Percentiles rank a stretch among this genome's conserved stretches.
Evolutionary conservation across 1,284 basidiomycete species (phyloP).

Genomic region (Quambalaria eucalypti): DNA sequence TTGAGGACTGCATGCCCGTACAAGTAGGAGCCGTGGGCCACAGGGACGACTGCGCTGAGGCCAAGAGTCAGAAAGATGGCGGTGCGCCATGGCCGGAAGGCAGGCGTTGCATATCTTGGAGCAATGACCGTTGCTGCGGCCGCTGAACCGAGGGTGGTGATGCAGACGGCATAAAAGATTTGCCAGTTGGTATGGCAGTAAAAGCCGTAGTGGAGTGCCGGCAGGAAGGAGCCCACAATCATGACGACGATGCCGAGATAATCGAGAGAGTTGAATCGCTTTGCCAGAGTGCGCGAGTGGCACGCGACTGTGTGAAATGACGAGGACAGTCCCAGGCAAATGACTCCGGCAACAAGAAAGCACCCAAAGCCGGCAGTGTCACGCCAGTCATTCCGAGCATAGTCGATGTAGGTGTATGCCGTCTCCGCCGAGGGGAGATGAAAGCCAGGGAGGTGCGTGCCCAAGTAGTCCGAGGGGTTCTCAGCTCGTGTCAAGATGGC

Average conservation of each 20-base stretch:
- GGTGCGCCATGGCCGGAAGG: conserved; percentile 68
- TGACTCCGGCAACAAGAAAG: conserved; percentile 65
- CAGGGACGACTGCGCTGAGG: conserved; percentile 62
- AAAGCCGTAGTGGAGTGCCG: conserved; percentile 52
- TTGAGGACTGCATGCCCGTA: conserved; percentile 33
- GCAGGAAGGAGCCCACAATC: conserved; percentile 69
- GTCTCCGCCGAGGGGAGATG: background rate
- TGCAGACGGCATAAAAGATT: conserved; percentile 45
- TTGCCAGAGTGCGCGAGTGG: conserved; percentile 55
- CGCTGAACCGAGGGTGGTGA: conserved; percentile 54
- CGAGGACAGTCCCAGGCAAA: conserved; percentile 67
- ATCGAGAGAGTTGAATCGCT: conserved; percentile 7
- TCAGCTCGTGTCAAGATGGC: conserved; percentile 18
- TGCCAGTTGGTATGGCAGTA: conserved; percentile 36
- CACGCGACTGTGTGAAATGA: conserved; percentile 68
- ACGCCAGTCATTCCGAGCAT: conserved; percentile 50
- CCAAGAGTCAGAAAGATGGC: conserved; percentile 72
- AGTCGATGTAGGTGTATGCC: background rate
- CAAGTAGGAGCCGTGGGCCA: conserved; percentile 56
- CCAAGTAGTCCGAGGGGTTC: background rate
- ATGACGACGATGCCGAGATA: conserved; percentile 53
- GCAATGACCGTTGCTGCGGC: conserved; percentile 69
- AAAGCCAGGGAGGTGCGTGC: too few species aligned
- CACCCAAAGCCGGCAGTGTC: conserved; percentile 61
- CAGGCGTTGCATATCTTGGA: conserved; percentile 66